Evolutionary conservation across 73 alveolate genomes (phyloP), one percentile per base, ranked within the genome.

Genomic region (Blepharisma stoltei): DNA sequence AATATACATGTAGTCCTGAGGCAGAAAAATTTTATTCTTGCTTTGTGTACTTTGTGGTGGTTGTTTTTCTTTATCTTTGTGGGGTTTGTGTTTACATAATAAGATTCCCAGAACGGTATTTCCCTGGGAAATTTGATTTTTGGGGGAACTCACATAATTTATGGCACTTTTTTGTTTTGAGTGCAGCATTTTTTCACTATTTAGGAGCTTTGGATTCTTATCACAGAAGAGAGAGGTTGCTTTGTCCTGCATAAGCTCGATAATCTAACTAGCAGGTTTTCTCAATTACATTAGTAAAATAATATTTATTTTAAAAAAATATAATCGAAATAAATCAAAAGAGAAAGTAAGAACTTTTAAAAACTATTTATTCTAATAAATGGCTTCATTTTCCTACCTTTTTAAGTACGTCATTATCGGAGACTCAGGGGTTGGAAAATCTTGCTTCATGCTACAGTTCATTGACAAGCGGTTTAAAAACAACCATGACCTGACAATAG

Each of bases 391-490:
- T 71, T 78, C 79, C 49, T 84, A 81, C 81, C 50, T 81, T n/a
- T 81, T 87, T 86, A 87, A 87, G 87, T 89, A 71, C 76, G 86
- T 87, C 70, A 81, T 90, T 27, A 84, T 90, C n/a, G 95, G 95
- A 47, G 95, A 87, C 71, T 79, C 86, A 7, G 96, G 89, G 53
- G 98, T 92, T 18, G 99, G 99, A 25, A 95, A 95, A 75, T 81
- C 96, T 14, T 82, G 98, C 73, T 88, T 95, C 52, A 67, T 95
- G 67, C 47, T 81, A 37, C 83, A 97, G 55, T 89, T 94, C 80
- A 87, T 81, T 68, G 88, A 95, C 71, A 81, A 89, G 76, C 67
- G 75, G 45, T 95, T 92, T 77, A 81, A 87, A 80, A 90, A 81
- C 18, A 86, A 88, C 8, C 97, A 94, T 82, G 89, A 92, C 48